Evolutionary conservation across 352 stramenopile genomes (phyloP).

Genomic region (Pythium sukuiense): DNA sequence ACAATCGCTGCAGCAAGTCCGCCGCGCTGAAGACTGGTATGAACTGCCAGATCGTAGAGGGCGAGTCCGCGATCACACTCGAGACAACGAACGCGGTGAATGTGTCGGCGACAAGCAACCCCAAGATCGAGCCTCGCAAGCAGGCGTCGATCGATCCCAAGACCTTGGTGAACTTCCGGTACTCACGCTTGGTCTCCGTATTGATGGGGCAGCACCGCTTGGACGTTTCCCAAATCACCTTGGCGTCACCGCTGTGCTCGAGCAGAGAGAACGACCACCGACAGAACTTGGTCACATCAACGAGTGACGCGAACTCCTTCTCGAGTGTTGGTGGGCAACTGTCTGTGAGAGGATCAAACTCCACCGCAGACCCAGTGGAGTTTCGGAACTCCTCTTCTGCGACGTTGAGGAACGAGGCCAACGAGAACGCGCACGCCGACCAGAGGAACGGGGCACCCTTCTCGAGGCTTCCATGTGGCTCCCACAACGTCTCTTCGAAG

Average conservation of each 20-base stretch:
- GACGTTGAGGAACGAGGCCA: conserved; percentile 75
- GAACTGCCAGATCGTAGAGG: conserved; percentile 66
- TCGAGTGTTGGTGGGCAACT: conserved; percentile 64
- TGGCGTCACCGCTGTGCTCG: conserved; percentile 81
- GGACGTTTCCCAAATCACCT: conserved; percentile 87
- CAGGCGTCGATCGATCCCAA: conserved; percentile 84
- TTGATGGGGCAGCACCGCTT: conserved; percentile 87
- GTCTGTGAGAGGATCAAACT: conserved; percentile 62
- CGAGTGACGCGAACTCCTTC: conserved; percentile 80
- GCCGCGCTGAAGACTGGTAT: conserved; percentile 83
- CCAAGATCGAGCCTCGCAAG: conserved; percentile 77
- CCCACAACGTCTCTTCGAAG: conserved; percentile 87
- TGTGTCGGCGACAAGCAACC: conserved; percentile 80
- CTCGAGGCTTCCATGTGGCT: conserved; percentile 83
- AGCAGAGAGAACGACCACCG: conserved; percentile 87
- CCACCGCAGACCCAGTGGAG: conserved; percentile 5
- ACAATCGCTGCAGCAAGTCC: conserved; percentile 75
- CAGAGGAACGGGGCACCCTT: conserved; percentile 85
- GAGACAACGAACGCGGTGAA: conserved; percentile 89
- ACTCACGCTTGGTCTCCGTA: conserved; percentile 83
- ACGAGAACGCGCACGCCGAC: conserved; percentile 79
- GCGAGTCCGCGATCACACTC: conserved; percentile 70
- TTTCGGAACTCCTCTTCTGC: conserved; percentile 57
- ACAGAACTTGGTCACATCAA: conserved; percentile 81
- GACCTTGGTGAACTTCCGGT: conserved; percentile 87